A percentile compares a stretch with the other conserved stretches of the same genome.
Evolutionary conservation across 2,329 filamentous ascomycete genomes (phyloP).

Genomic region (Davidsoniella eucalypti): DNA sequence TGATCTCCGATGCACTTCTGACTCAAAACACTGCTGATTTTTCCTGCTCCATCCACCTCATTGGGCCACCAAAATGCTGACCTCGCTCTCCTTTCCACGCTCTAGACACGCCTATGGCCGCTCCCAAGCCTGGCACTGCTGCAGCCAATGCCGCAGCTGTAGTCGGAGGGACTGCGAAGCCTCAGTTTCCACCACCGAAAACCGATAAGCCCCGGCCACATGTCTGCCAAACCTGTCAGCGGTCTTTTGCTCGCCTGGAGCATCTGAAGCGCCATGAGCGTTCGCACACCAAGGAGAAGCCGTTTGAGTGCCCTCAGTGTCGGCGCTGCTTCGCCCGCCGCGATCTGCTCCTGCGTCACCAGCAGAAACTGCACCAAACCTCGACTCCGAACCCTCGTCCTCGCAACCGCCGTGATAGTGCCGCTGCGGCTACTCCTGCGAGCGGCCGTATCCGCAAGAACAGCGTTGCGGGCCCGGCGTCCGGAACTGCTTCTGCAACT

Average conservation of each 20-base stretch:
- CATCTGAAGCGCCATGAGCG: slow-evolving; percentile 95
- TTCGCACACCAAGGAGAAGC: slow-evolving; percentile 98
- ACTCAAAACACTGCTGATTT: background rate
- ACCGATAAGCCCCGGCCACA: slow-evolving; percentile 95
- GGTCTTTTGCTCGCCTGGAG: slow-evolving; percentile 87
- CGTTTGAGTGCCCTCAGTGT: slow-evolving; percentile 93
- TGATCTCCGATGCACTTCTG: background rate
- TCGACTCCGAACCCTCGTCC: slow-evolving; percentile 76
- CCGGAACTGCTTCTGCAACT: slow-evolving; percentile 29
- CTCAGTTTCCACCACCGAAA: slow-evolving; percentile 62
- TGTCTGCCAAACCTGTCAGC: slow-evolving; percentile 76
- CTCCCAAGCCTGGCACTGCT: slow-evolving; percentile 22
- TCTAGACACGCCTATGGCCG: background rate
- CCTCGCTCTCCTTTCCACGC: no score
- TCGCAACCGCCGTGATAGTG: slow-evolving; percentile 79
- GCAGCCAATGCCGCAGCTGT: slow-evolving; percentile 30
- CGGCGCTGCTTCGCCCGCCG: slow-evolving; percentile 85
- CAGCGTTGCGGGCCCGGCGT: slow-evolving; percentile 48
- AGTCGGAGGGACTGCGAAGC: slow-evolving; percentile 19
- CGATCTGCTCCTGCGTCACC: slow-evolving; percentile 80
- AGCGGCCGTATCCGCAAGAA: slow-evolving; percentile 71
- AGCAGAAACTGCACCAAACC: slow-evolving; percentile 95
- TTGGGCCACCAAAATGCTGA: no score
- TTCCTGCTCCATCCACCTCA: background rate
- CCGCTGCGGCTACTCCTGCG: slow-evolving; percentile 50